Evolutionary conservation across 192 early-diverging fungal species (phyloP).

Genomic region (Backusella psychrophila): DNA sequence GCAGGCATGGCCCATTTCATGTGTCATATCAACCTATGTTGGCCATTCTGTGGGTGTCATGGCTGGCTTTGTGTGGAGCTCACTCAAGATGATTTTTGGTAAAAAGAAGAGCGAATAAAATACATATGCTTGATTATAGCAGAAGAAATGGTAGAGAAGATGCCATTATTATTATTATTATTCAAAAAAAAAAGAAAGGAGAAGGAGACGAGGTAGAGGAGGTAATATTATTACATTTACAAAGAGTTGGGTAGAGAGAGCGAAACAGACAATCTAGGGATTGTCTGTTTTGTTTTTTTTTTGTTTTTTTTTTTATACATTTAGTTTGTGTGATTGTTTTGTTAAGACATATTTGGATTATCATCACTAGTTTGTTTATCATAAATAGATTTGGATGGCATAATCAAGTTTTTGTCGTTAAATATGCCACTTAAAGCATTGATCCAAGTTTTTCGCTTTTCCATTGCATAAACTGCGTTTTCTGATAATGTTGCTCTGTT

Average conservation of each 20-base stretch:
- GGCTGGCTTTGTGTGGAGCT: slow-evolving; percentile 22
- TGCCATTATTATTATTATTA: background rate
- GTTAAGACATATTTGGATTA: background rate
- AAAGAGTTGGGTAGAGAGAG: background rate
- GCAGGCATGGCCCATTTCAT: slow-evolving; percentile 54
- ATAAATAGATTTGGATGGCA: slow-evolving; percentile 33
- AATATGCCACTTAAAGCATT: slow-evolving; percentile 57
- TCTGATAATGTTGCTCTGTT: slow-evolving; percentile 60
- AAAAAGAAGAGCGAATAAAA: slow-evolving; percentile 30
- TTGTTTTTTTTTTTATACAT: background rate
- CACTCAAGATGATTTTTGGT: slow-evolving; percentile 17
- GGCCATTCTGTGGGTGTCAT: slow-evolving; percentile 43
- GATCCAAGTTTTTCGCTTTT: slow-evolving; percentile 65
- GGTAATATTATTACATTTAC: slow-evolving; percentile 1
- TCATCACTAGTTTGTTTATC: background rate
- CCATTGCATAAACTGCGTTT: slow-evolving; percentile 62
- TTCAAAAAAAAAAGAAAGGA: background rate
- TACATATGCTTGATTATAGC: background rate
- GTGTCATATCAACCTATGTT: slow-evolving; percentile 42
- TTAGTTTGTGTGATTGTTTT: background rate
- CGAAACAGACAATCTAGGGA: background rate
- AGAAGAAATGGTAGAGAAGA: background rate
- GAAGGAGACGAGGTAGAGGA: background rate
- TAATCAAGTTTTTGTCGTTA: slow-evolving; percentile 26
- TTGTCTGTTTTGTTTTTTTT: background rate